Evolutionary conservation across 1,284 basidiomycete species (phyloP).

Genomic region (Pyrrhoderma noxium): DNA sequence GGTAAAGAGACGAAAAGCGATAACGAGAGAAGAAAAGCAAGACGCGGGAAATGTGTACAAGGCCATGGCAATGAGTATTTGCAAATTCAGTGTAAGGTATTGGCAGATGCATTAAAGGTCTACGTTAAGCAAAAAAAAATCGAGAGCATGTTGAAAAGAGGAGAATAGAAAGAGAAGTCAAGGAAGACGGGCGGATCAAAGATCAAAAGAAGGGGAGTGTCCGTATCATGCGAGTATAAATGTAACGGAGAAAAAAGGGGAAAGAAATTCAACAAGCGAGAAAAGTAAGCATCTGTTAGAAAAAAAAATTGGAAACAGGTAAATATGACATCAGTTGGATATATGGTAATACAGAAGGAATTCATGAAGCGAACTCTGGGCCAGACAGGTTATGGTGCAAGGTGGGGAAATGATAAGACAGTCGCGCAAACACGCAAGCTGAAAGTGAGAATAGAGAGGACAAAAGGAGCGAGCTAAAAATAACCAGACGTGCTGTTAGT

Average conservation of each 20-base stretch:
- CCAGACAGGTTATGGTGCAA: neutral
- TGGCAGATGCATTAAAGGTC: constrained; percentile 14
- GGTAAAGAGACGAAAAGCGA: too few species aligned
- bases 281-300: neutral
- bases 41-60: too few species aligned
- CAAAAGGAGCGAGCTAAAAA: neutral
- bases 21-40: too few species aligned
- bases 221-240: constrained; percentile 1
- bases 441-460: neutral
- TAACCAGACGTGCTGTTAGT: too few species aligned
- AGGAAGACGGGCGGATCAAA: neutral
- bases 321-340: constrained; percentile 8
- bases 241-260: neutral
- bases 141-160: neutral
- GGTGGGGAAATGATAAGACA: neutral
- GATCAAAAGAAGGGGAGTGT: constrained; percentile 7
- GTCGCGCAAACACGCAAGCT: neutral
- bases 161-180: neutral
- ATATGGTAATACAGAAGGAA: constrained; percentile 16
- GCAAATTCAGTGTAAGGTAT: constrained; percentile 5
- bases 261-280: neutral
- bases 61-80: constrained; percentile 3
- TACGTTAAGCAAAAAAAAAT: constrained; percentile 3
- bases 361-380: constrained; percentile 5
- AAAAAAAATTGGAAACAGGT: constrained; percentile 5